Evolutionary conservation across 495 filamentous ascomycete genomes (phyloP).

Genomic region (Cercophora sp.): DNA sequence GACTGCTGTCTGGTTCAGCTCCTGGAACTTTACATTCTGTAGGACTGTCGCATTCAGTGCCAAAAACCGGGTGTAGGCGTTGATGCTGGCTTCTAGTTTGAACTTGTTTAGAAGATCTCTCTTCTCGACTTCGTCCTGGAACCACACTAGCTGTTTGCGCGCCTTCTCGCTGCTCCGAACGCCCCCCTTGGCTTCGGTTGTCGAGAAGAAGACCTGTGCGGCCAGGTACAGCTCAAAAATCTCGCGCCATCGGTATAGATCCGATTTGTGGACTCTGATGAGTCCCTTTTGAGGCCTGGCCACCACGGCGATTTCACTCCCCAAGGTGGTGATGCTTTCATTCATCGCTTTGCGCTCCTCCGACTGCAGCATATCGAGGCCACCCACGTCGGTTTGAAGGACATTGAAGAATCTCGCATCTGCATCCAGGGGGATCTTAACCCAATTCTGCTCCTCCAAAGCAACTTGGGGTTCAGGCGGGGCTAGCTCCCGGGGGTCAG

Average conservation of each 20-base stretch:
- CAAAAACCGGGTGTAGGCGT: constrained; percentile 59
- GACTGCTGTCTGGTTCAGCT: constrained; percentile 65
- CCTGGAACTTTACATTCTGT: constrained; percentile 65
- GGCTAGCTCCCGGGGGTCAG: background rate
- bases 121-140: constrained; percentile 51
- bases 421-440: constrained; percentile 63
- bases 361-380: constrained; percentile 56
- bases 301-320: constrained; percentile 52
- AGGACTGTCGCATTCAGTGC: constrained; percentile 61
- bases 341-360: constrained; percentile 53
- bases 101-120: constrained; percentile 51
- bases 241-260: constrained; percentile 66
- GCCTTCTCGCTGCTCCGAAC: constrained; percentile 51
- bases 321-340: constrained; percentile 50
- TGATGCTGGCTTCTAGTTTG: constrained; percentile 53
- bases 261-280: constrained; percentile 50
- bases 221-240: constrained; percentile 70
- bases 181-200: constrained; percentile 55
- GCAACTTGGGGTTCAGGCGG: background rate
- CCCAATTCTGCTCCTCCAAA: constrained; percentile 27
- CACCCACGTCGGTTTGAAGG: constrained; percentile 57
- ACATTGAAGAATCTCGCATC: constrained; percentile 67
- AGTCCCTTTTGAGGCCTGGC: constrained; percentile 46
- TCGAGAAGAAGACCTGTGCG: constrained; percentile 69
- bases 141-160: constrained; percentile 53